Evolutionary conservation across 495 filamentous ascomycete species (phyloP), one percentile per base, ranked within the genome.

Genomic region (Penicillium parvum): DNA sequence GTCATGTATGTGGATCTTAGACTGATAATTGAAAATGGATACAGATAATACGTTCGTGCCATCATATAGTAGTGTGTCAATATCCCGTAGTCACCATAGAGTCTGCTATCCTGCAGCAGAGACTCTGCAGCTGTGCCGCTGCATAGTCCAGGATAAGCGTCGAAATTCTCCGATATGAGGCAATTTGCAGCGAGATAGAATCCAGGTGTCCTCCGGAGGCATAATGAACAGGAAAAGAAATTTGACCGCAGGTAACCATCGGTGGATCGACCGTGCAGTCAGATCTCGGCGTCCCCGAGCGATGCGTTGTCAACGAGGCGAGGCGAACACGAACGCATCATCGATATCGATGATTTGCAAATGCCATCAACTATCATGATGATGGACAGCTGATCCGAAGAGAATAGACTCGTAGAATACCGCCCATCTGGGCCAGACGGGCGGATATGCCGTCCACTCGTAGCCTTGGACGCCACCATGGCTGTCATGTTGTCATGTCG

Each of bases 121-220:
- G 17, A 9, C 9, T 23, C 37, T 39, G 43, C 45, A 21, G 17
- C 29, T 38, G 18, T 21, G 33, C 37, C 37, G 19, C 23, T 45
- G 45, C 46, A 53, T 38, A 45, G 22, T 12, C 21, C 41, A 32
- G 27, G 21, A 14, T 35, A 50, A 48, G 39, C 49, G 50, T 27
- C 37, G 32, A 45, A 59, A 59, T 56, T 59, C 56, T 56, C 52
- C 56, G 52, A 56, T n/a, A n/a, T n/a, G n/a, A n/a, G n/a, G n/a
- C n/a, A n/a, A n/a, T n/a, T n/a, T n/a, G 32, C 30, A 8, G 37
- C 37, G 43, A 21, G 35, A 37, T 29, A 16, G 22, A 34, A 25
- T 22, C 16, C n/a, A 18, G 28, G 25, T 20, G 7, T 20, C 22
- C 23, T 23, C 19, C 19, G 12, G 17, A 36, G 11, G 23, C n/a